Evolutionary conservation across 208 protist genomes (phyloP), one percentile per base, ranked within the genome.

Genomic region (Tritrichomonas musculus): DNA sequence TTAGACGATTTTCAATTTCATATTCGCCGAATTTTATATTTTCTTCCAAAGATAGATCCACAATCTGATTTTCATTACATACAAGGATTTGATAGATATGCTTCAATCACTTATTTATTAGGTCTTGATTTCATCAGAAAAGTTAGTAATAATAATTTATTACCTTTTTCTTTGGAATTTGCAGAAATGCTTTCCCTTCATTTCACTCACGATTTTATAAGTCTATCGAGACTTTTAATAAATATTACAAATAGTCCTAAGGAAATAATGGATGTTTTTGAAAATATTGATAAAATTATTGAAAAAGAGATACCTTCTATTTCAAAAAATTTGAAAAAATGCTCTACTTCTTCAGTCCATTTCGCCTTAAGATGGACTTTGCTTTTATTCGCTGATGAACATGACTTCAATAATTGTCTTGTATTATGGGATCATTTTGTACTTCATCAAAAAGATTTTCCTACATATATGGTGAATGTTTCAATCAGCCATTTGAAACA

Each of bases 51-150:
- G 8, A 33, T n/a, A n/a, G 3, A 11, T 33, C 8, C 17, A 72
- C 3, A 82, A 82, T n/a, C n/a, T n/a, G n/a, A n/a, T n/a, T 82
- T 50, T 25, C n/a, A 30, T 8, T 82, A 82, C 49, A 82, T 41
- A 50, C 73, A 82, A 82, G 73, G 73, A 20, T 82, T 47, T 82
- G 73, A 82, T 41, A 9, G 73, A 22, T 82, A 82, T 82, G 11
- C 49, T 13, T 50, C 41, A 27, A 82, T 82, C 0, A 14, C 73
- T 50, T 82, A 82, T 39, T 8, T 27, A 30, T 27, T 82, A 14
- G 3, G 39, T 0, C 20, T 82, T 2, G 41, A 82, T 47, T 82
- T 82, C 41, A 30, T 14, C 5, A 20, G 41, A 82, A 64, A 64
- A 64, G 20, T 64, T 20, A 20, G 55, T 25, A 64, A 25, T 64